Base-by-base conservation (phyloP, 805 yeast genomes). In the Cyberlindnera subsufficiens region DNA sequence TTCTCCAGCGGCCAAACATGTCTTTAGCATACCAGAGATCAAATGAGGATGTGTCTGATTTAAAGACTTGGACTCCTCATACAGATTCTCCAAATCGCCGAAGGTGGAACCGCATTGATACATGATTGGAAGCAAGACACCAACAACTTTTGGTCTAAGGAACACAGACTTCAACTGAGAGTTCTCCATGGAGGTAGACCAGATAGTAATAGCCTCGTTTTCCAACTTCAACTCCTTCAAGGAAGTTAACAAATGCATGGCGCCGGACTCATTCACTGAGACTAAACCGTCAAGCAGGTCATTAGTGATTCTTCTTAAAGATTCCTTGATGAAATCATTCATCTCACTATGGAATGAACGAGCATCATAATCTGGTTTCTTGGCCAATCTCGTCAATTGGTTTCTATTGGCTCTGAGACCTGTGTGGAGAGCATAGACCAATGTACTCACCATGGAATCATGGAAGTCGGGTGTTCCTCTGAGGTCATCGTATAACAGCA, bases 21-120 rank as follows among this genome's bases (percentile, higher is more conserved):
- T 83, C 58, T 82, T 75, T 43, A 88, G 84, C 77, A 86, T 79
- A 39, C 90, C 84, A 36, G 78, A 77, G 39, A 77, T 71, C 43
- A 86, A 69, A 40, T 77, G 77, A 33, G 65, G 63, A 42, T 69
- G 68, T 2, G 42, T 25, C 30, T 54, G 50, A 49, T 59, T 53
- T 13, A 40, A n/a, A 4, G 63, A 54, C 15, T 64, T 64, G 3
- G 73, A 66, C 45, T 65, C 66, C 30, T 75, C 73, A 58, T 72
- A 84, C 50, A 85, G 67, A 22, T 67, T 60, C 59, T 77, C 71
- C 42, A 83, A 67, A 53, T 83, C 87, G 32, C 75, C 77, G 54
- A 80, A 83, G 10, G 66, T 74, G 42, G 82, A 74, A 40, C 84
- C 81, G 40, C 74, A 69, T 43, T 77, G 78, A 52, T 71, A 78